phyloP scores from a whole-genome alignment of 495 filamentous ascomycete genomes.

The Paragyromitra xinjiangensis region DNA sequence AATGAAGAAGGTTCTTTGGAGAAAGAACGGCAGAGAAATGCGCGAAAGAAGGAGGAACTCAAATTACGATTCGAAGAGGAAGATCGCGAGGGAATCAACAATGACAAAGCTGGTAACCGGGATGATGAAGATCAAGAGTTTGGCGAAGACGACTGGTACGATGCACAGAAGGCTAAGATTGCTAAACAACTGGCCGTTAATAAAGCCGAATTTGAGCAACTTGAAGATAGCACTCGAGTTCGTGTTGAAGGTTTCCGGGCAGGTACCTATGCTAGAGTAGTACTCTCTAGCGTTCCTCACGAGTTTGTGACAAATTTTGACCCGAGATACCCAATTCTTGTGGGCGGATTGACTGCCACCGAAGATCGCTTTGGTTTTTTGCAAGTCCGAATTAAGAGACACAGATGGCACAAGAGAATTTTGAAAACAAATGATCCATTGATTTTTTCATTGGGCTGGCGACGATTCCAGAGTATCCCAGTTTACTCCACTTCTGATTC shows the following conservation, averaged over 20 bases:
- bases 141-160: constrained; percentile 98
- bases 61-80: constrained; percentile 96
- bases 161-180: constrained; percentile 90
- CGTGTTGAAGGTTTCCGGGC: constrained; percentile 89
- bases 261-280: constrained; percentile 91
- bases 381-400: constrained; percentile 93
- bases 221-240: constrained; percentile 80
- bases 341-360: constrained; percentile 87
- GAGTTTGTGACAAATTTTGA: constrained; percentile 92
- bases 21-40: constrained; percentile 89
- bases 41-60: constrained; percentile 89
- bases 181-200: constrained; percentile 97
- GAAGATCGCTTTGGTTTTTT: constrained; percentile 96
- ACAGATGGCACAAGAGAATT: constrained; percentile 99
- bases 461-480: constrained; percentile 89
- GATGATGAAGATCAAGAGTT: constrained; percentile 74
- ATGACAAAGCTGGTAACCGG: constrained; percentile 78
- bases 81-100: constrained; percentile 89
- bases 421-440: constrained; percentile 96
- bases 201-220: constrained; percentile 83
- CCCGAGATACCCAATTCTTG: constrained; percentile 81
- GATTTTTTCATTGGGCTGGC: constrained; percentile 97
- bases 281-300: constrained; percentile 84
- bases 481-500: constrained; percentile 95
- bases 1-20: constrained; percentile 66